These are phyloP conservation scores for Protomyces gravidus DNA, from an alignment of 1,139 yeast species.

Conservation along the genomic window DNA sequence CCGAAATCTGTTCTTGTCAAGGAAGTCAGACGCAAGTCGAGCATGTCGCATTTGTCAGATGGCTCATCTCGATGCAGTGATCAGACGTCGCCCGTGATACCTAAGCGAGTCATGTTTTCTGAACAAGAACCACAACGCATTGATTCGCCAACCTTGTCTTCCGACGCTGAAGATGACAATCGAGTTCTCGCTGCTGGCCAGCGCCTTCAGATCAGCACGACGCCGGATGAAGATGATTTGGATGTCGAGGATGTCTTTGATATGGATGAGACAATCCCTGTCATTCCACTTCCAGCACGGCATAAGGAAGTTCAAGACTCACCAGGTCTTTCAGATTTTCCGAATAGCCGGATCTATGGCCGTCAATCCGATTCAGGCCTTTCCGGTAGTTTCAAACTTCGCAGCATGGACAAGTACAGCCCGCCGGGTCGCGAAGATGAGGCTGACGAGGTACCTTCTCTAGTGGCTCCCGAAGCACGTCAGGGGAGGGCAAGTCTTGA, in stretches of 20 bases:
- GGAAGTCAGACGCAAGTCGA: constrained; percentile 8
- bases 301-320: background rate
- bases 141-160: constrained; percentile 9
- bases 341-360: constrained; percentile 3
- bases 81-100: constrained; percentile 5
- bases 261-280: constrained; percentile 21
- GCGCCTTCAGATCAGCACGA: background rate
- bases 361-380: constrained; percentile 9
- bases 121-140: constrained; percentile 25
- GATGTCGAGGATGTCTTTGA: constrained; percentile 23
- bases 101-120: constrained; percentile 29
- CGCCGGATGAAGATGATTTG: background rate
- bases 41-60: background rate
- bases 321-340: background rate
- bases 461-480: background rate
- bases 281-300: background rate
- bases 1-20: constrained; percentile 12
- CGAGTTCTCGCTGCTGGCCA: background rate
- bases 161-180: constrained; percentile 13
- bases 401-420: constrained; percentile 12
- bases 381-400: constrained; percentile 9
- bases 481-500: background rate
- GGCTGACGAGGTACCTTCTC: background rate
- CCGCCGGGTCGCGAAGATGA: background rate
- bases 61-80: background rate